Conservation (phyloP, 768 basidiomycete genomes). For the Agaricus sinodeliciosus region DNA sequence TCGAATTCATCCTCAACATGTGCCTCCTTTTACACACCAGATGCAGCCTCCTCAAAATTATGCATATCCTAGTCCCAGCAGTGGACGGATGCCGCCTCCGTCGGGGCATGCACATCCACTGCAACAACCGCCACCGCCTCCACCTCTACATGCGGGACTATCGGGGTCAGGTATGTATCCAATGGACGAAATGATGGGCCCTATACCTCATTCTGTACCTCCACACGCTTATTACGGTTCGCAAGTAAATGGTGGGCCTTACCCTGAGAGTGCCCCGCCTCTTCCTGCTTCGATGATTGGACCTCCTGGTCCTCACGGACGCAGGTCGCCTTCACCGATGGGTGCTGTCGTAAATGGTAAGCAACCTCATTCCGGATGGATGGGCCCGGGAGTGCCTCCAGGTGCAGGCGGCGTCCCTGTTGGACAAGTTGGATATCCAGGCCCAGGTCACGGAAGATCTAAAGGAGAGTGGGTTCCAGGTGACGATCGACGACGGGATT, state of each 20-base stretch:
- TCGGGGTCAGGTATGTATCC: conserved; percentile 3
- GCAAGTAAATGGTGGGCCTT: conserved; percentile 14
- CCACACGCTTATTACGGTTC: conserved; percentile 30
- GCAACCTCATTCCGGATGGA: conserved; percentile 3
- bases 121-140: background rate
- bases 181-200: conserved; percentile 13
- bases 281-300: conserved; percentile 11
- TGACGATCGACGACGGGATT: conserved; percentile 21
- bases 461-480: conserved; percentile 6
- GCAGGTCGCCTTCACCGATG: conserved; percentile 33
- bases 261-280: conserved; percentile 12
- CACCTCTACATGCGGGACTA: conserved; percentile 3
- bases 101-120: conserved; percentile 3
- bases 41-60: conserved; percentile 5
- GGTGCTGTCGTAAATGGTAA: conserved; percentile 22
- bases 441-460: conserved; percentile 23
- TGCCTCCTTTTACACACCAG: conserved; percentile 3
- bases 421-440: conserved; percentile 30
- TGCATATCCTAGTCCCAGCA: background rate
- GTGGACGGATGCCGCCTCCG: conserved; percentile 7
- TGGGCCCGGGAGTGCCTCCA: conserved; percentile 8
- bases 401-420: conserved; percentile 17
- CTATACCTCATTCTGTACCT: conserved; percentile 21
- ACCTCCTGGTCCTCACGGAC: conserved; percentile 16
- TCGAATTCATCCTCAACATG: conserved; percentile 10